Base-by-base conservation (phyloP, 805 yeast genomes). In the Lachancea fermentati region DNA sequence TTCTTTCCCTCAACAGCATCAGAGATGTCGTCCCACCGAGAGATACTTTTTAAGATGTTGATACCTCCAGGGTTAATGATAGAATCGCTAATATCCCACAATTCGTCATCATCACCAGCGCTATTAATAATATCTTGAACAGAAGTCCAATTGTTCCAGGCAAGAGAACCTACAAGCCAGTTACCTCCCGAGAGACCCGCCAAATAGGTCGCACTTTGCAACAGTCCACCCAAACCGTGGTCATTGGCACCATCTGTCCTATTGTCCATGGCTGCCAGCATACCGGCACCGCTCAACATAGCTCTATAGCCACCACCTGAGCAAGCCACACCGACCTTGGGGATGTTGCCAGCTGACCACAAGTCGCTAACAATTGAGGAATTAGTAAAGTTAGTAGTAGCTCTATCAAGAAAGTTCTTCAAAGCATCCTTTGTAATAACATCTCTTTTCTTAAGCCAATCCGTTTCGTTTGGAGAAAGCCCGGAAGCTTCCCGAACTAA, bases 261-360 rank as follows among this genome's bases (percentile, higher is more conserved):
- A 56, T 79, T 78, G 58, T 87, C 96, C 44, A 85, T 63, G 1
- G 91, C 95, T 1, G 89, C 68, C 15, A 87, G 63, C 57, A 79
- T 78, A 26, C 96, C 96, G 11, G 95, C 95, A 2, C 95, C 95
- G 42, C 72, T 65, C 33, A 87, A 64, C 86, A 87, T 85, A 25
- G 96, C 94, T 46, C 96, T 73, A 60, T 85, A 87, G 3, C 96
- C 96, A 56, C 96, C 96, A 33, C 96, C 96, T 12, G 85, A 72
- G 49, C 80, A 78, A 5, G 87, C 80, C 19, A 75, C 48, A 3
- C 78, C 88, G 32, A 82, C 66, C 36, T 71, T 67, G 9, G 60
- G 60, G 8, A 48, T 48, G 33, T 47, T 47, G 7, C 48, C 45
- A 17, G 42, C 34, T 29, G 48, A 44, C 39, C 60, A 57, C 19